These are phyloP conservation scores for Sclerotinia minor DNA, from an alignment of 2,329 filamentous ascomycete species.

Conservation along the genomic window DNA sequence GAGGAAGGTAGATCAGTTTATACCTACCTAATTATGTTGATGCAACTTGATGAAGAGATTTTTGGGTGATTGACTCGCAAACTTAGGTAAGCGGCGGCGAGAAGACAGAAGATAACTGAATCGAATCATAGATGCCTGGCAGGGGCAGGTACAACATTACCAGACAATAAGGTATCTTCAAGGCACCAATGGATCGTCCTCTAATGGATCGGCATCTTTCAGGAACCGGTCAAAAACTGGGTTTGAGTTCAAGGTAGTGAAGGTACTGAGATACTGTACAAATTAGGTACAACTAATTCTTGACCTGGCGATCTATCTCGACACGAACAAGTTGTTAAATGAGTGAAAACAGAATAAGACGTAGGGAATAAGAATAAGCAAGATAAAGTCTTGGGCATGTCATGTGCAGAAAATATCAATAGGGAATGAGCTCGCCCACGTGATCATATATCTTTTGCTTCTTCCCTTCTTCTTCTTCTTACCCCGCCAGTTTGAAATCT, in stretches of 20 bases:
- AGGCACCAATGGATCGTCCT: background rate
- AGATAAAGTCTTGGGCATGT: background rate
- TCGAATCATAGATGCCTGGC: background rate
- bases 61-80: no score
- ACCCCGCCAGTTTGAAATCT: slow-evolving; percentile 6
- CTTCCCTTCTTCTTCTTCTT: no score
- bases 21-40: background rate
- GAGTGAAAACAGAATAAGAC: no score
- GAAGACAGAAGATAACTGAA: no score
- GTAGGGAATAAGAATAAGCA: background rate
- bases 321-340: background rate
- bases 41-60: background rate
- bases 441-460: background rate
- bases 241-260: no score
- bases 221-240: no score
- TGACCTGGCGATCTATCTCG: background rate
- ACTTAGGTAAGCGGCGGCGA: no score
- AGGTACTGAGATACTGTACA: background rate
- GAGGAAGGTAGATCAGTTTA: background rate
- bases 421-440: background rate
- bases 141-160: no score
- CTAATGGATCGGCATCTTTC: background rate
- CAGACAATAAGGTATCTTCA: background rate
- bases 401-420: background rate
- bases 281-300: background rate